A percentile compares a stretch with the other conserved stretches of the same genome.
phyloP scores from a whole-genome alignment of 352 stramenopile genomes.

The Blastocystis sp. region DNA sequence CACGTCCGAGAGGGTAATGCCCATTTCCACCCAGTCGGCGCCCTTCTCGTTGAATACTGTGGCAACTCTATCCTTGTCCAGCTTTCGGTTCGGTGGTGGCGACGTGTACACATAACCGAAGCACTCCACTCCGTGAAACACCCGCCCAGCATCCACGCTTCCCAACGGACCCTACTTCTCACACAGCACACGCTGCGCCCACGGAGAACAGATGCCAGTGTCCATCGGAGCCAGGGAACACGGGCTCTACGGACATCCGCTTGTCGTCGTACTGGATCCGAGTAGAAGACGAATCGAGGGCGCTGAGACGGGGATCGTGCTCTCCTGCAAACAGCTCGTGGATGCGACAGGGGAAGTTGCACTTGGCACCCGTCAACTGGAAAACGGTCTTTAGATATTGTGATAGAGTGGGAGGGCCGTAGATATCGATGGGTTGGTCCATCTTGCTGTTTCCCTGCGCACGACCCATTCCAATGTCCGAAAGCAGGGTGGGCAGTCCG shows the following conservation, averaged over 20 bases:
- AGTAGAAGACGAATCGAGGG: slow-evolving; percentile 56
- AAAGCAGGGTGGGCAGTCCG: slow-evolving; percentile 72
- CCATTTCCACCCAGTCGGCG: background rate
- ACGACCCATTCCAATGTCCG: slow-evolving; percentile 72
- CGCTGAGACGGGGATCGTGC: slow-evolving; percentile 74
- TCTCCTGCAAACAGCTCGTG: slow-evolving; percentile 69
- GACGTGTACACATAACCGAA: slow-evolving; percentile 27
- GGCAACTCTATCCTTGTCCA: too few relatives aligned
- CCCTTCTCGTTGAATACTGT: background rate
- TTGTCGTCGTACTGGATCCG: slow-evolving; percentile 26
- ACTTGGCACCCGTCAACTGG: slow-evolving; percentile 73
- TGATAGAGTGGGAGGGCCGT: slow-evolving; percentile 75
- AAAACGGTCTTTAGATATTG: slow-evolving; percentile 76
- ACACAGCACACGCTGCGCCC: background rate
- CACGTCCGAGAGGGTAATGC: background rate
- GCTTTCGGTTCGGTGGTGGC: too few relatives aligned
- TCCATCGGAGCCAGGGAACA: slow-evolving; percentile 32
- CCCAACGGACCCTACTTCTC: slow-evolving; percentile 24
- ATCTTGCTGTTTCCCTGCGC: slow-evolving; percentile 17
- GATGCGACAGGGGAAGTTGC: slow-evolving; percentile 70
- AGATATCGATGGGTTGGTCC: slow-evolving; percentile 71
- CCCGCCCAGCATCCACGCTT: slow-evolving; percentile 9
- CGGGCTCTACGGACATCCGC: slow-evolving; percentile 7
- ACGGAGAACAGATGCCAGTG: slow-evolving; percentile 53
- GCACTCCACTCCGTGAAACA: slow-evolving; percentile 52